These are phyloP conservation scores for Trichoderma gracile DNA, from an alignment of 2,329 filamentous ascomycete genomes.

Conservation along the genomic window DNA sequence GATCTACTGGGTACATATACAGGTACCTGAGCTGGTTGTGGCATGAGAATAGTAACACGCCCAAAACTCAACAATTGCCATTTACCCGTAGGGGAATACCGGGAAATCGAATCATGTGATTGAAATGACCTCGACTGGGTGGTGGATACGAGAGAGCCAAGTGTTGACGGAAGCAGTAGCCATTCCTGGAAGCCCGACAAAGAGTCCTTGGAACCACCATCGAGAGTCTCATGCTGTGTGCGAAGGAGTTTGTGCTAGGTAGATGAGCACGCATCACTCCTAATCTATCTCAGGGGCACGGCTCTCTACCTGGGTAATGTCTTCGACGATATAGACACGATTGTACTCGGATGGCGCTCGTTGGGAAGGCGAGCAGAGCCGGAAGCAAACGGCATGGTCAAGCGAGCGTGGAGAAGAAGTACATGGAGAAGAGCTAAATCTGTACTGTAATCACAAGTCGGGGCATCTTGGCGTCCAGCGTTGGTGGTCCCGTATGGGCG, in stretches of 20 bases:
- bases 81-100: slow-evolving; percentile 7
- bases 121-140: background rate
- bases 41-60: background rate
- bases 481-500: slow-evolving; percentile 6
- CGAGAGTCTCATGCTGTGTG: background rate
- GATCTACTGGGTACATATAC: background rate
- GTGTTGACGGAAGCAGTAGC: slow-evolving; percentile 5
- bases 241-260: background rate
- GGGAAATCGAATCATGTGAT: slow-evolving; percentile 10
- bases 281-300: background rate
- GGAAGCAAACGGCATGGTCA: background rate
- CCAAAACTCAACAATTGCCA: background rate
- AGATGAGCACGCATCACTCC: slow-evolving; percentile 6
- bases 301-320: too few relatives aligned
- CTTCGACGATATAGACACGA: too few relatives aligned
- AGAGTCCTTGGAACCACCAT: background rate
- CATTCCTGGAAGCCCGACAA: slow-evolving; percentile 20
- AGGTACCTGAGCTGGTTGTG: background rate
- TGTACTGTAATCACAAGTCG: background rate
- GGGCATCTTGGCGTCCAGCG: background rate
- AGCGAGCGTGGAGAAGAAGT: background rate
- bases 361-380: background rate
- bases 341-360: background rate
- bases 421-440: slow-evolving; percentile 5
- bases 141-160: background rate